Conservation (phyloP, 2,329 filamentous ascomycete genomes). For the Seiridium cupressi region DNA sequence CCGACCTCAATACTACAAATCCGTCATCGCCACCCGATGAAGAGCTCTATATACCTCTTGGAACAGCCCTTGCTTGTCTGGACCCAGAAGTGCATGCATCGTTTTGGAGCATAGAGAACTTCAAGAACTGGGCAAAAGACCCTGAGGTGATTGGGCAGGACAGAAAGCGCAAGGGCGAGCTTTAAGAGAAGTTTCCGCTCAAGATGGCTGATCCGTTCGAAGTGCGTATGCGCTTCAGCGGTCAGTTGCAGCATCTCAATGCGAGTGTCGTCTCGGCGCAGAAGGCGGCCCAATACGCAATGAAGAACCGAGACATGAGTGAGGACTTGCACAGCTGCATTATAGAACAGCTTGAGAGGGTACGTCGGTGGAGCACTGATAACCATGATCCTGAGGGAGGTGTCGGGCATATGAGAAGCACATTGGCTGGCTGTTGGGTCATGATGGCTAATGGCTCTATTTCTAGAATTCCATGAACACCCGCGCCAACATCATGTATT, state of each 20-base stretch:
- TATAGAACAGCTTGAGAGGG: constrained; percentile 87
- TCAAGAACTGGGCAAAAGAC: constrained; percentile 34
- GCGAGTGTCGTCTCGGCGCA: constrained; percentile 85
- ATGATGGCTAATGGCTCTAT: not conserved
- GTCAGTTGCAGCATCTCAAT: constrained; percentile 84
- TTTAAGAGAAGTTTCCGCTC: constrained; percentile 5
- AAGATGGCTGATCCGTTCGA: constrained; percentile 83
- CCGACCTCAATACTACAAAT: not conserved
- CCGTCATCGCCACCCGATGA: not conserved
- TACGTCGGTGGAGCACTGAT: constrained; percentile 33
- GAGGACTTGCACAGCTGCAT: constrained; percentile 98
- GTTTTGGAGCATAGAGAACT: not conserved
- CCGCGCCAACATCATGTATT: constrained; percentile 98
- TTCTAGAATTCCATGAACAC: constrained; percentile 91
- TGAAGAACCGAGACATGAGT: constrained; percentile 91
- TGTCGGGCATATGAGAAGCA: not conserved
- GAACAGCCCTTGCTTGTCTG: not conserved
- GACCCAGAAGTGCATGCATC: not conserved
- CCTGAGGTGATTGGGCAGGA: constrained; percentile 31
- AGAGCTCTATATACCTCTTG: not conserved
- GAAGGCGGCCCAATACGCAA: constrained; percentile 91
- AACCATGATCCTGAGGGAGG: not conserved
- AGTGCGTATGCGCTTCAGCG: constrained; percentile 95
- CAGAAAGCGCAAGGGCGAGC: constrained; percentile 25
- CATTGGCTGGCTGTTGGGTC: not conserved